Evolutionary conservation across 2,329 filamentous ascomycete species (phyloP), one percentile per base, ranked within the genome.

Genomic region (Colletotrichum sp.): DNA sequence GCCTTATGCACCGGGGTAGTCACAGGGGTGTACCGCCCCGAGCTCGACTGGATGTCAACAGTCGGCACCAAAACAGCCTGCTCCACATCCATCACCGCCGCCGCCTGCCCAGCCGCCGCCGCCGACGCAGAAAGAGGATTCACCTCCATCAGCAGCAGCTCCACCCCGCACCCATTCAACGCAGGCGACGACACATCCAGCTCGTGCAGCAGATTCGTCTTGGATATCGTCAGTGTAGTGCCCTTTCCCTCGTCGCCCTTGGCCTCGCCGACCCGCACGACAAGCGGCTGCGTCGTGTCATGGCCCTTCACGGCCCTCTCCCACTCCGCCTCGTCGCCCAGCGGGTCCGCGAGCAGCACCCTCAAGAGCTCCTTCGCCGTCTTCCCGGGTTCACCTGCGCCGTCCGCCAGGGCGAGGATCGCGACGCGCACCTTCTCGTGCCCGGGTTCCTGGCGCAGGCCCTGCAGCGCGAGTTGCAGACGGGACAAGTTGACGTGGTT

Each of bases 1-100:
- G 93, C 92, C 81, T 93, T 94, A 82, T 99, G 96, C 2, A 98
- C 95, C 0, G 96, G 96, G 60, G 95, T 95, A 8, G 92, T 92
- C 57, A 97, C 88, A 18, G 92, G 90, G 15, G 92, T 92, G 72
- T 92, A 90, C 76, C 92, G 88, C 10, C 93, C 92, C 18, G 91
- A 91, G 76, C 88, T 89, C 16, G 93, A 92, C 7, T 91, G 91
- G 57, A 95, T 94, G 24, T 94, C 92, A 39, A 98, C 90, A 1
- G 89, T 89, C 4, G 96, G 96, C 21, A 95, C 93, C n/a, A 98
- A 89, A 15, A 96, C 87, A 0, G 91, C 88, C 77, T 96, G 93
- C 75, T 90, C 88, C 6, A 92, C 86, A 12, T 85, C 85, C 68
- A 82, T 61, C 85, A 63, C 30, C 4, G 18, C 71, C 52, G 84